Conservation (phyloP, 2,329 filamentous ascomycete genomes). For the Calonectria ilicicola region DNA sequence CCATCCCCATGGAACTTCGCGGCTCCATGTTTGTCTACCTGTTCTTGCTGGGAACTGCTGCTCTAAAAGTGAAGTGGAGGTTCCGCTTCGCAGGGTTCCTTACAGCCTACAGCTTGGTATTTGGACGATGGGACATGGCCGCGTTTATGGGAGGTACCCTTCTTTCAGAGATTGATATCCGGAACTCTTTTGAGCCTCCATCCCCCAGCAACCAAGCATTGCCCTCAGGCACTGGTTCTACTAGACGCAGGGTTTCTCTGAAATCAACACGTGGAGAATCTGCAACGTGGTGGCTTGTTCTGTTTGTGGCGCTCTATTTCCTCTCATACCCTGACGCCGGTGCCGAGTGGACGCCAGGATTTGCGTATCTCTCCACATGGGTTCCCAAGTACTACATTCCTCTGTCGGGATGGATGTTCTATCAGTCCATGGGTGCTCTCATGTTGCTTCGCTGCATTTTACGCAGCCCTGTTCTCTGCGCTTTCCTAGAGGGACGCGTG, state of each 20-base stretch:
- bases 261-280: conserved; percentile 26
- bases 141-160: conserved; percentile 52
- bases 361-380: conserved; percentile 47
- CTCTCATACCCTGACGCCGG: conserved; percentile 54
- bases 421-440: conserved; percentile 52
- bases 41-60: conserved; percentile 53
- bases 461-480: conserved; percentile 44
- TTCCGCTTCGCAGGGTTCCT: conserved; percentile 44
- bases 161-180: conserved; percentile 52
- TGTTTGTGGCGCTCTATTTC: conserved; percentile 50
- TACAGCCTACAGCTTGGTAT: conserved; percentile 47
- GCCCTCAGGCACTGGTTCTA: conserved; percentile 28
- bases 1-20: conserved; percentile 56
- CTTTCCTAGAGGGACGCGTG: conserved; percentile 44
- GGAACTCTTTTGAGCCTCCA: conserved; percentile 33
- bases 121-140: conserved; percentile 56
- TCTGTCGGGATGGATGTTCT: conserved; percentile 54
- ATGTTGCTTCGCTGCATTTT: conserved; percentile 51
- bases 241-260: conserved; percentile 15
- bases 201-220: conserved; percentile 24
- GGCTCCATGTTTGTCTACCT: conserved; percentile 56
- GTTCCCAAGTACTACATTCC: conserved; percentile 52
- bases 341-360: conserved; percentile 54
- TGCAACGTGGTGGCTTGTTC: conserved; percentile 42
- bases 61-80: conserved; percentile 50